Percentiles rank a stretch among this genome's conserved stretches.
phyloP scores from a whole-genome alignment of 2,329 filamentous ascomycete species.

The Ascocoryne sarcoides region DNA sequence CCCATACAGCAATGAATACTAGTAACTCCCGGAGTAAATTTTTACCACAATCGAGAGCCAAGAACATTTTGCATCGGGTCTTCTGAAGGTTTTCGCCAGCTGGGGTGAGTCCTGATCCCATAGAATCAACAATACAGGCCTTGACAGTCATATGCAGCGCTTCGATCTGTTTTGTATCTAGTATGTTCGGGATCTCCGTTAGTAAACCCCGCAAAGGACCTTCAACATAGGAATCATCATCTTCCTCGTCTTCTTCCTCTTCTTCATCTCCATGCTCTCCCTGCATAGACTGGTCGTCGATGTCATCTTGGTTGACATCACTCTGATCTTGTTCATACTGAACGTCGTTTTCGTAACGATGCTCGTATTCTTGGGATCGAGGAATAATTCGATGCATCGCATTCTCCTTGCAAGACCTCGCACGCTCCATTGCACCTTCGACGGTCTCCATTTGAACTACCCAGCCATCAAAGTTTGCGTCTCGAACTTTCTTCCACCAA shows the following conservation, averaged over 20 bases:
- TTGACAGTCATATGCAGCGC: slow-evolving; percentile 96
- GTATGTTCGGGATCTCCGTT: slow-evolving; percentile 88
- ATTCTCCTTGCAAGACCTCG: slow-evolving; percentile 50
- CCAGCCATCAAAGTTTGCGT: slow-evolving; percentile 52
- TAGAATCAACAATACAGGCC: slow-evolving; percentile 81
- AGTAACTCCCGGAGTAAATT: slow-evolving; percentile 84
- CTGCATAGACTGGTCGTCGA: slow-evolving; percentile 35
- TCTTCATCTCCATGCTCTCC: slow-evolving; percentile 43
- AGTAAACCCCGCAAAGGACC: slow-evolving; percentile 75
- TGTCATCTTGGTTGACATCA: slow-evolving; percentile 36
- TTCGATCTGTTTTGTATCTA: slow-evolving; percentile 92
- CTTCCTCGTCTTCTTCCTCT: slow-evolving; percentile 60
- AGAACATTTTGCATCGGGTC: slow-evolving; percentile 78
- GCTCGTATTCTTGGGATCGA: slow-evolving; percentile 27
- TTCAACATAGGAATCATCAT: slow-evolving; percentile 72
- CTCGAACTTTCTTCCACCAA: slow-evolving; percentile 54
- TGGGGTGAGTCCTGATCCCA: slow-evolving; percentile 57
- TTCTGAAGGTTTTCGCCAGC: slow-evolving; percentile 79
- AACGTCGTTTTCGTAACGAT: slow-evolving; percentile 39
- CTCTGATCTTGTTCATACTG: slow-evolving; percentile 37
- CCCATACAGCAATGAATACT: slow-evolving; percentile 96
- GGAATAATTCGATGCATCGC: slow-evolving; percentile 42
- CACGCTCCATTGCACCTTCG: slow-evolving; percentile 48
- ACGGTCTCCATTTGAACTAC: slow-evolving; percentile 51
- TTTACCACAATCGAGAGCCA: slow-evolving; percentile 83